These are phyloP conservation scores for Wickerhamiella spandovensis DNA, from an alignment of 805 yeast species.

Conservation along the genomic window DNA sequence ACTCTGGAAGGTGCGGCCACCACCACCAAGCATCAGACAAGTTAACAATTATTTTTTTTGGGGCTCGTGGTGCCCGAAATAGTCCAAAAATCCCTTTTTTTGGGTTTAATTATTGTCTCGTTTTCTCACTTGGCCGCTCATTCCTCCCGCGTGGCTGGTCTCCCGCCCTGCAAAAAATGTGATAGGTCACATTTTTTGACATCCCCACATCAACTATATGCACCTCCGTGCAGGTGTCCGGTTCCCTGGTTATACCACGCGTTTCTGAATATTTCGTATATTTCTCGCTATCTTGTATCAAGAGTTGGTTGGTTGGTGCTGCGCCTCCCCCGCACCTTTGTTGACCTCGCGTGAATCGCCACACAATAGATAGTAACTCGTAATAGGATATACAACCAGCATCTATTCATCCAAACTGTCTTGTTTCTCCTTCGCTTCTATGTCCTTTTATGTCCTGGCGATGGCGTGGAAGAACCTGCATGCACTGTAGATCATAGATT, in stretches of 20 bases:
- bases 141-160: too few relatives aligned
- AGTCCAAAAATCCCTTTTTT: not conserved
- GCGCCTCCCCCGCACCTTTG: too few relatives aligned
- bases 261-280: not conserved
- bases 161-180: not conserved
- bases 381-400: too few relatives aligned
- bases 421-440: too few relatives aligned
- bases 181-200: not conserved
- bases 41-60: not conserved
- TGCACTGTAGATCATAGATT: too few relatives aligned
- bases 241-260: not conserved
- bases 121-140: not conserved
- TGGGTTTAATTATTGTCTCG: not conserved
- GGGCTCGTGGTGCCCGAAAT: not conserved
- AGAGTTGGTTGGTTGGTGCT: too few relatives aligned
- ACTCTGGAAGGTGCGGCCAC: not conserved
- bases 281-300: not conserved
- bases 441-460: too few relatives aligned
- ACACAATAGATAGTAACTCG: too few relatives aligned
- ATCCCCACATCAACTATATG: too few relatives aligned
- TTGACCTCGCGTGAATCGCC: too few relatives aligned
- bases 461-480: too few relatives aligned
- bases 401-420: too few relatives aligned
- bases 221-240: not conserved
- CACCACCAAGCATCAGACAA: not conserved